Evolutionary conservation across 768 basidiomycete genomes (phyloP).

Genomic region (Termitomyces sp.): DNA sequence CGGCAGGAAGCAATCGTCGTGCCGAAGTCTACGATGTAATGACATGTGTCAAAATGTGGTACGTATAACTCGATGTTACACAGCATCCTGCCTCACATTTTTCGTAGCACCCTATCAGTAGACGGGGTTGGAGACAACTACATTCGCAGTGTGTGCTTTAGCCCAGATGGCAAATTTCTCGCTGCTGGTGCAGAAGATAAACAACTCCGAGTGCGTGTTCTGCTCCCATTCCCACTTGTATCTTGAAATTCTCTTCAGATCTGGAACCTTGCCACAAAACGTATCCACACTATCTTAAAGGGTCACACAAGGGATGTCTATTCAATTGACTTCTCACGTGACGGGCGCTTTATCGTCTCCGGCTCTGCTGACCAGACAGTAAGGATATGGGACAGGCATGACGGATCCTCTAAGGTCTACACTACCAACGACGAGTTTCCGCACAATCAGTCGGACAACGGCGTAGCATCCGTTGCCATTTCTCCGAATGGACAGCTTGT

Average conservation of each 20-base stretch:
- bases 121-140: slow-evolving; percentile 68
- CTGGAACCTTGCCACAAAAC: slow-evolving; percentile 83
- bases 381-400: slow-evolving; percentile 43
- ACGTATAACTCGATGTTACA: background rate
- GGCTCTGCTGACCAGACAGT: slow-evolving; percentile 72
- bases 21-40: slow-evolving; percentile 93
- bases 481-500: slow-evolving; percentile 68
- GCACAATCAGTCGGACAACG: slow-evolving; percentile 37
- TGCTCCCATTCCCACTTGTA: background rate
- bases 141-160: slow-evolving; percentile 88
- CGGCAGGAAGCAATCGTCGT: slow-evolving; percentile 97
- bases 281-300: slow-evolving; percentile 73
- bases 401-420: slow-evolving; percentile 35
- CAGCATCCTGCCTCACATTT: background rate
- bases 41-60: slow-evolving; percentile 66
- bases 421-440: slow-evolving; percentile 51
- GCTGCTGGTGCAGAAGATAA: slow-evolving; percentile 92
- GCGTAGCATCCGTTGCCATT: slow-evolving; percentile 78
- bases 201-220: slow-evolving; percentile 66
- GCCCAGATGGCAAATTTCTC: slow-evolving; percentile 80
- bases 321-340: slow-evolving; percentile 83
- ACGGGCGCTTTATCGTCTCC: slow-evolving; percentile 82
- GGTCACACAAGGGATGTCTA: slow-evolving; percentile 93
- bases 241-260: slow-evolving; percentile 45
- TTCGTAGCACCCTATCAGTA: slow-evolving; percentile 55